These are phyloP conservation scores for Saposhnikovia divaricata DNA, from an alignment of 129 eudicot species.

Conservation along the genomic window DNA sequence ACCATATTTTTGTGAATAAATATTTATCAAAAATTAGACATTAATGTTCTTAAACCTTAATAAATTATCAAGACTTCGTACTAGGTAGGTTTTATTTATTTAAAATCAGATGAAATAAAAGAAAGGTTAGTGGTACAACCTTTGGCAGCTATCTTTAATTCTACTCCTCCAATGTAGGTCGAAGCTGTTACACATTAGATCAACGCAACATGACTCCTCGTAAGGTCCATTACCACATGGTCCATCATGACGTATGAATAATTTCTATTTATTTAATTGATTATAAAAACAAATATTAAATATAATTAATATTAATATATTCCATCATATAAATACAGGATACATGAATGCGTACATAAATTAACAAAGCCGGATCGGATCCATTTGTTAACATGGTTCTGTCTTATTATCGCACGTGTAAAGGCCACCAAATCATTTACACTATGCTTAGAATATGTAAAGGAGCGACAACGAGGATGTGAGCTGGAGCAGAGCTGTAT, in stretches of 20 bases:
- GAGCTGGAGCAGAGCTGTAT: slow-evolving; percentile 9
- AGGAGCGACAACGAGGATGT: background rate
- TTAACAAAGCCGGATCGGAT: background rate
- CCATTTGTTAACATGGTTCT: background rate
- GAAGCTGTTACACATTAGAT: background rate
- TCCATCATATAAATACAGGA: too few species aligned
- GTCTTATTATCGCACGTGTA: background rate
- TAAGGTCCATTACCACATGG: background rate
- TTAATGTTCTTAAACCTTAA: too few species aligned
- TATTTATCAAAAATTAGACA: too few species aligned
- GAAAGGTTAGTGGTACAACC: too few species aligned
- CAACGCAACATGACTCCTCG: background rate
- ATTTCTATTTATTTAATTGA: too few species aligned
- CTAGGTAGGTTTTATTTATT: too few species aligned
- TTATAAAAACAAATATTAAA: too few species aligned
- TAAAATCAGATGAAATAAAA: too few species aligned
- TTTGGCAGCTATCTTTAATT: background rate
- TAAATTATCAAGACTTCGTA: too few species aligned
- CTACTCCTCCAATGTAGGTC: background rate
- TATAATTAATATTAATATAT: too few species aligned
- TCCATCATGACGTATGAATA: background rate
- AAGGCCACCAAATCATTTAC: background rate
- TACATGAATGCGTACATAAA: background rate
- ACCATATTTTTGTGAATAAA: too few species aligned
- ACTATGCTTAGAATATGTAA: background rate